A percentile compares a stretch with the other conserved stretches of the same genome.
Conservation (phyloP, 2,329 filamentous ascomycete genomes). For the Pseudopithomyces maydicus region DNA sequence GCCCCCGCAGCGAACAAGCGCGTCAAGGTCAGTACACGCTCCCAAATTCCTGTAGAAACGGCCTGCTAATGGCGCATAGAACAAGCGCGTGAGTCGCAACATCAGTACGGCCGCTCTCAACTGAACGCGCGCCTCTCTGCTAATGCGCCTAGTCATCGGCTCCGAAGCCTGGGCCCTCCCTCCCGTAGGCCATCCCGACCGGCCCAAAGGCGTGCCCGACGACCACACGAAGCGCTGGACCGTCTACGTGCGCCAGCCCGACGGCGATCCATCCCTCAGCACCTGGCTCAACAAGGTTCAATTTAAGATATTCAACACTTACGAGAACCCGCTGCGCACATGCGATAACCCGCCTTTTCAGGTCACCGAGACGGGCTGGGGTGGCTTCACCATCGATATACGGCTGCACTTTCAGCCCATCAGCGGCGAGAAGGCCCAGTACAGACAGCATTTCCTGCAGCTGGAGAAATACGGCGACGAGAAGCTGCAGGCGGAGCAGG, state of each 20-base stretch:
- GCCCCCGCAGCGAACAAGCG: conserved; percentile 61
- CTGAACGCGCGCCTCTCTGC: conserved; percentile 11
- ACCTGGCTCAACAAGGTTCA: conserved; percentile 97
- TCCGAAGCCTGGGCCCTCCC: conserved; percentile 64
- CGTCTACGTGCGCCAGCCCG: conserved; percentile 88
- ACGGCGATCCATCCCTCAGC: conserved; percentile 82
- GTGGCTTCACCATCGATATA: conserved; percentile 95
- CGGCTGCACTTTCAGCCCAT: conserved; percentile 92
- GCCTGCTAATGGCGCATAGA: conserved; percentile 33
- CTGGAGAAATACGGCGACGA: conserved; percentile 85
- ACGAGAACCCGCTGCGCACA: conserved; percentile 83
- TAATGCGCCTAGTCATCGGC: conserved; percentile 51
- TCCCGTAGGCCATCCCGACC: conserved; percentile 68
- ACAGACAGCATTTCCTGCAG: conserved; percentile 90
- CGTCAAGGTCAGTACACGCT: conserved; percentile 44
- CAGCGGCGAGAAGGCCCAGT: conserved; percentile 90
- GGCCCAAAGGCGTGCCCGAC: conserved; percentile 71
- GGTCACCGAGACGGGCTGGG: conserved; percentile 93
- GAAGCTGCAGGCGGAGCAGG: conserved; percentile 65
- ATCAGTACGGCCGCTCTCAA: conserved; percentile 35
- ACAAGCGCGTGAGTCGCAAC: conserved; percentile 47
- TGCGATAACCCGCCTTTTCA: conserved; percentile 78
- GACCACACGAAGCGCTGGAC: conserved; percentile 98
- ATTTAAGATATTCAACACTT: conserved; percentile 98
- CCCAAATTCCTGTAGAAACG: background rate